Evolutionary conservation across 176 grass and related monocot species (phyloP), one percentile per base, ranked within the genome.

Genomic region (Thalia dealbata): DNA sequence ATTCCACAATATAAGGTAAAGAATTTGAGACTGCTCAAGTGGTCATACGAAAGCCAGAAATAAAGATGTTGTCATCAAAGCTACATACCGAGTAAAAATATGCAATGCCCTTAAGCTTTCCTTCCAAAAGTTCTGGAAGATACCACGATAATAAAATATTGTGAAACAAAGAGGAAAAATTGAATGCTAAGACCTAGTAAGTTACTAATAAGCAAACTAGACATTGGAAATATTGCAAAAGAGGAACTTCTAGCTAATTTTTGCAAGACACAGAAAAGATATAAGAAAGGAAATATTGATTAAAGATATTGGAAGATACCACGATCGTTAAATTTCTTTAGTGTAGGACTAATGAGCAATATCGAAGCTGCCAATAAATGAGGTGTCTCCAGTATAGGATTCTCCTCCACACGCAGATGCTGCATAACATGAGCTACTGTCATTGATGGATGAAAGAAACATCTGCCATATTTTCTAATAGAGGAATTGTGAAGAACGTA

Each of bases 371-470:
- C 89, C 82, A 90, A 89, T 66, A 92, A 72, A 80, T 97, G 87
- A 81, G 87, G 83, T 68, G 83, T 83, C 55, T 97, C 93, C 73
- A 97, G 79, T 71, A 97, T 63, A 58, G 89, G 93, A 79, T 92
- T 97, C 63, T 97, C 93, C 84, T 97, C 89, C 1, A 92, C 84
- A 29, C 89, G 84, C 80, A 97, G 82, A 88, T 90, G 90, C 93
- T 97, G 85, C 78, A 71, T 26, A 77, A 35, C 23, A 83, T 38
- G 61, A 21, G 44, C 29, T 19, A 3, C 15, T 18, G 12, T 30
- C 30, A 52, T 0, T 29, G 19, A 29, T 30, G n/a, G 12, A 2
- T 27, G 46, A 14, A 21, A 55, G 24, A 69, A 65, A 5, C 3
- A n/a, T n/a, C n/a, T n/a, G n/a, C n/a, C n/a, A n/a, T n/a, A n/a